Evolutionary conservation across 2,329 filamentous ascomycete species (phyloP), one percentile per base, ranked within the genome.

Genomic region (Didymosphaeria variabile): DNA sequence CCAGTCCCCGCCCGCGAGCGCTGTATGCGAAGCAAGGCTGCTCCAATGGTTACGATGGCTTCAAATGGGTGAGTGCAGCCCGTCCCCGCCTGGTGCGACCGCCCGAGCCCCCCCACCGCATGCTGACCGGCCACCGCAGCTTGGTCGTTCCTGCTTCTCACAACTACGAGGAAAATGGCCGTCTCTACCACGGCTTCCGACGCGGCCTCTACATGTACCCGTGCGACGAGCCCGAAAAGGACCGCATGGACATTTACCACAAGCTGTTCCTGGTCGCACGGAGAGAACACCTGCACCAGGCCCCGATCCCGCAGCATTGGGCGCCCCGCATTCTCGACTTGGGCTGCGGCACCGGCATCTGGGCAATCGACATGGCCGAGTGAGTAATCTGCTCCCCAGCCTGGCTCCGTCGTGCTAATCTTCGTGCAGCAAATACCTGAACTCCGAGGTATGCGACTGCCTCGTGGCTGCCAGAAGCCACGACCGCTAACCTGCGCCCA

Each of bases 281-380:
- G 64, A 78, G 81, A 46, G 82, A 84, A 40, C 77, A 83, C 68
- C 70, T 84, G 68, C 77, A 81, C 67, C 71, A 78, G 73, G 78
- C 83, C 63, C 80, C 82, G 40, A 73, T 83, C 53, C 70, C 77
- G 62, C 66, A 78, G 60, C 71, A 78, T 65, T 67, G 72, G 67
- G 72, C 70, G 58, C 79, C 80, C 59, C 82, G 85, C 62, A 85
- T 89, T 63, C 80, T 89, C 58, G 87, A 88, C 69, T 72, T 97
- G 57, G 94, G 93, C 45, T 94, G 91, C 65, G 94, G 94, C 21
- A 97, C 93, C 0, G 93, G 93, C 42, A 94, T 97, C 63, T 98
- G 94, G 94, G 88, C 91, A 44, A 91, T 96, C 69, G 91, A 94
- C 67, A 90, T 97, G 80, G 91, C 91, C 64, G 89, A 91, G 86